A percentile compares a stretch with the other conserved stretches of the same genome.
Evolutionary conservation across 768 basidiomycete species (phyloP).

Genomic region (Inosperma sp.): DNA sequence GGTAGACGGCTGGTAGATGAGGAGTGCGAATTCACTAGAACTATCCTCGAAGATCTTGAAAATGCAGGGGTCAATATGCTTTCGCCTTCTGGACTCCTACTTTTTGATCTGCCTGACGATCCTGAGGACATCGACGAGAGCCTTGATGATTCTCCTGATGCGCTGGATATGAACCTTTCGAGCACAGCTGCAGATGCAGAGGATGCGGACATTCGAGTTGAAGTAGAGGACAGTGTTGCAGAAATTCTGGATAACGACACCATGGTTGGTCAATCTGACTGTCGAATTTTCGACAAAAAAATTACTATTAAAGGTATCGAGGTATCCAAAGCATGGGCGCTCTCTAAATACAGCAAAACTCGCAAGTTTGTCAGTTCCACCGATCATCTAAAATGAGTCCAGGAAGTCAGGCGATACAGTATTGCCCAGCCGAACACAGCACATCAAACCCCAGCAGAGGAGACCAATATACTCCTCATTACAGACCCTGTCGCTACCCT

Average conservation of each 20-base stretch:
- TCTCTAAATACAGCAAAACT: slow-evolving; percentile 11
- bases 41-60: neutral
- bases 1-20: slow-evolving; percentile 16
- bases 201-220: slow-evolving; percentile 11
- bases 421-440: neutral
- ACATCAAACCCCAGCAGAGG: neutral
- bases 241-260: neutral
- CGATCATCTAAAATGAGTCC: slow-evolving; percentile 15
- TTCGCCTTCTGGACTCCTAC: slow-evolving; percentile 13
- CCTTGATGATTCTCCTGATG: slow-evolving; percentile 12
- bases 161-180: neutral
- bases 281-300: neutral
- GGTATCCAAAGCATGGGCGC: slow-evolving; percentile 10
- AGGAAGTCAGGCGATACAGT: slow-evolving; percentile 10
- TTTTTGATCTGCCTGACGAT: slow-evolving; percentile 13
- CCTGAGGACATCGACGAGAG: slow-evolving; percentile 21
- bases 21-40: neutral
- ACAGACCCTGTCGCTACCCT: slow-evolving; percentile 24
- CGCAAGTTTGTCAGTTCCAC: slow-evolving; percentile 16
- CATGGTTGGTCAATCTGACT: neutral
- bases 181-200: neutral
- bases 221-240: slow-evolving; percentile 13
- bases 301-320: slow-evolving; percentile 6
- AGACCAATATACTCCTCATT: slow-evolving; percentile 13
- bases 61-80: slow-evolving; percentile 11